Base-by-base conservation (phyloP, 805 yeast species). In the Starmera amethionina region DNA sequence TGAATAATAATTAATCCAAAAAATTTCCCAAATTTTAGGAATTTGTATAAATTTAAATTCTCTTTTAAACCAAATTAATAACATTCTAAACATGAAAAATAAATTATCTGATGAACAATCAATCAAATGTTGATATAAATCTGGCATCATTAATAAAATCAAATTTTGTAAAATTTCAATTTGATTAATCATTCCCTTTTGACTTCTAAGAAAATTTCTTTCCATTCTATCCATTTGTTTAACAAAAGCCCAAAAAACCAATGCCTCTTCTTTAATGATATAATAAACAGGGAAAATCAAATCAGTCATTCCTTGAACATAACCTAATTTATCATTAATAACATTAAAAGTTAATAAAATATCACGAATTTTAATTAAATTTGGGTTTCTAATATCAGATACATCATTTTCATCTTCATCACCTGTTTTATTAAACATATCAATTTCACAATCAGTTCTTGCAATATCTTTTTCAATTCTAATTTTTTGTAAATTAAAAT, bases 301-400 rank as follows among this genome's bases (percentile, higher is more conserved):
- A 59, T 93, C 99, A 9, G 93, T 78, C 99, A 93, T 93, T 2
- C 99, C 99, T 63, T 93, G 99, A 15, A 93, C 96, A 54, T 93
- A 93, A 1, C 98, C 98, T 49, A 93, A 62, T 49, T 87, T 82
- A 36, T 66, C 68, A 58, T 93, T 89, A 57, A 79, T 72, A 59
- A 84, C 88, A 58, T 93, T 90, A 54, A 82, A 90, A 1, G 97
- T 85, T 42, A 88, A 69, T 32, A 93, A 67, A 45, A 93, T 82
- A 50, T 83, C 88, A 49, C 86, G 73, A 64, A 93, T 62, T 39
- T 64, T 72, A 44, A 75, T 69, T 43, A 93, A 65, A 59, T 93
- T 88, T 10, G 85, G 80, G 56, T 93, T 93, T 34, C 60, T 68
- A 38, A 95, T 79, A 25, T 76, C 73, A 39, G 79, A 70, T 38